Conservation (phyloP, 345 rosid species). For the Gossypium sturtianum region DNA sequence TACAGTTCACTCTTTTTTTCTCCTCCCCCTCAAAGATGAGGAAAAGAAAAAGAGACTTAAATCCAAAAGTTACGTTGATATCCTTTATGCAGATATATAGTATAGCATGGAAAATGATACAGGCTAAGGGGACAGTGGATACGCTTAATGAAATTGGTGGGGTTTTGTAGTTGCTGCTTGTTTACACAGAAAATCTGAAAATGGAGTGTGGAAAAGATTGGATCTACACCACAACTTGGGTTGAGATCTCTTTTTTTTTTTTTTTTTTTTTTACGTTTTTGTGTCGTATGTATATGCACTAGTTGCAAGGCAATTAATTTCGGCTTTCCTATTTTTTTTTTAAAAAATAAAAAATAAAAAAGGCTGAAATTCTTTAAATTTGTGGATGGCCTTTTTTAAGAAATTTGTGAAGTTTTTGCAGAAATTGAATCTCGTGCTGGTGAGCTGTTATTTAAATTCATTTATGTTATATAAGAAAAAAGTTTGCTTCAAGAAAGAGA, state of each 20-base stretch:
- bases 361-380: constrained; percentile 9
- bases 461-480: neutral
- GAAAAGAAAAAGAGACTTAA: neutral
- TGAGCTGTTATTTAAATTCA: neutral
- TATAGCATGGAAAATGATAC: constrained; percentile 14
- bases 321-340: too few species aligned
- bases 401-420: neutral
- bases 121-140: constrained; percentile 1
- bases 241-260: constrained; percentile 28
- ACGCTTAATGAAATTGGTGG: constrained; percentile 5
- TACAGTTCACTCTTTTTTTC: neutral
- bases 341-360: too few species aligned
- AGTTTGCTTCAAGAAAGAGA: neutral
- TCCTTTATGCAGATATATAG: neutral
- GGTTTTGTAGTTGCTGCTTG: constrained; percentile 1
- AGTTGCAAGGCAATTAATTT: neutral
- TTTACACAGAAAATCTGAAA: constrained; percentile 3
- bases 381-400: constrained; percentile 40
- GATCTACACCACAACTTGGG: constrained; percentile 48
- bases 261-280: constrained; percentile 21
- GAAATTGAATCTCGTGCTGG: constrained; percentile 2
- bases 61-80: neutral
- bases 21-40: neutral
- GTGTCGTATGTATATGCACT: constrained; percentile 5
- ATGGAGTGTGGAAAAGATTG: constrained; percentile 24